Conservation (phyloP, 2,329 filamentous ascomycete genomes). For the Fusarium nodosum region DNA sequence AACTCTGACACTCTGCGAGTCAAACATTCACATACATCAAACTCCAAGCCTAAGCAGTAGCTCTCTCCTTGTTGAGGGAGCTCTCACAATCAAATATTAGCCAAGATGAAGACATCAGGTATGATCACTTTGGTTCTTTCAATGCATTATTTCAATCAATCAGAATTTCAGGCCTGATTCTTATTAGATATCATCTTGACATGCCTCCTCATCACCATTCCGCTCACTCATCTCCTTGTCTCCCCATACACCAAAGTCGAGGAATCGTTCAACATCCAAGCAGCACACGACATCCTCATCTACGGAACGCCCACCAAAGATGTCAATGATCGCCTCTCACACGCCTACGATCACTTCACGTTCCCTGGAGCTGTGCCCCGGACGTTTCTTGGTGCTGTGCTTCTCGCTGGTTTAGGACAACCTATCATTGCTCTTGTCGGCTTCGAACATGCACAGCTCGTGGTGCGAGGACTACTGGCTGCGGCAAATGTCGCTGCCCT, state of each 20-base stretch:
- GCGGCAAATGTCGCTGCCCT: conserved; percentile 79
- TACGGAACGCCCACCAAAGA: conserved; percentile 80
- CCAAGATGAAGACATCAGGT: conserved; percentile 46
- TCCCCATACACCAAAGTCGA: conserved; percentile 97
- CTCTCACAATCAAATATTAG: conserved; percentile 14
- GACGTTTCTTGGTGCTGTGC: conserved; percentile 85
- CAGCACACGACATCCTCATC: conserved; percentile 86
- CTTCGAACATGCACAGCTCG: conserved; percentile 68
- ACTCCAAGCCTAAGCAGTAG: conserved; percentile 7
- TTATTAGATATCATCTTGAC: conserved; percentile 46
- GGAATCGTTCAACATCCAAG: conserved; percentile 98
- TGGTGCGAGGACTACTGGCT: conserved; percentile 83
- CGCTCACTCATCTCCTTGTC: conserved; percentile 75
- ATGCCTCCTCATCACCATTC: conserved; percentile 66
- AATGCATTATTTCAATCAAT: not conserved
- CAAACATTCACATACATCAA: conserved; percentile 1
- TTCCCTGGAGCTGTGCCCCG: conserved; percentile 94
- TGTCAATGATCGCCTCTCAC: conserved; percentile 65
- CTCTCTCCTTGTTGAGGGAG: conserved; percentile 11
- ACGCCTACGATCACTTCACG: conserved; percentile 86
- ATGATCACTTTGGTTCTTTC: not conserved
- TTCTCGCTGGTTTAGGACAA: conserved; percentile 79
- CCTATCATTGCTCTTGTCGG: conserved; percentile 72
- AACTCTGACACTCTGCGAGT: not conserved
- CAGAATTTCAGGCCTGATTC: conserved; percentile 2